Conservation (phyloP, 345 rosid species). For the Rhizophora apiculata region DNA sequence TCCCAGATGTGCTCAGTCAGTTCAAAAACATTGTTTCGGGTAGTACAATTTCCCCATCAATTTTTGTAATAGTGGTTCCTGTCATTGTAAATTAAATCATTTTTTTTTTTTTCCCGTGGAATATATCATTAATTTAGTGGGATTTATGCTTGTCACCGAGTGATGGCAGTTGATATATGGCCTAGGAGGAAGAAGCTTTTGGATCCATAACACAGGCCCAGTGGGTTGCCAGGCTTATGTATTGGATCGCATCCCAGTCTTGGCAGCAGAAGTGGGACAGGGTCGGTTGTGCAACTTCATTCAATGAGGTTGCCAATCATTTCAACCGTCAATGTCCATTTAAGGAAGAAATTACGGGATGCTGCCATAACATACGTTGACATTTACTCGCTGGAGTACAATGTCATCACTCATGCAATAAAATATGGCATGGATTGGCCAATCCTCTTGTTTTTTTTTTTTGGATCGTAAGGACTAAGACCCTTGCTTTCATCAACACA, state of each 20-base stretch:
- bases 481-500: too few species aligned
- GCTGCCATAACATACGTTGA: slow-evolving; percentile 66
- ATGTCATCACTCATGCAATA: slow-evolving; percentile 48
- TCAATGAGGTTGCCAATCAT: slow-evolving; percentile 53
- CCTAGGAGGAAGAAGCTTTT: slow-evolving; percentile 67
- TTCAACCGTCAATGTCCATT: slow-evolving; percentile 34
- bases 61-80: neutral
- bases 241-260: slow-evolving; percentile 40
- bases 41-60: neutral
- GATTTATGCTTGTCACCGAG: neutral
- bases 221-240: slow-evolving; percentile 41
- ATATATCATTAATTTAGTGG: neutral
- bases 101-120: too few species aligned
- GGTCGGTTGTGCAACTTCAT: slow-evolving; percentile 57
- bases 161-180: slow-evolving; percentile 40
- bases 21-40: slow-evolving; percentile 41
- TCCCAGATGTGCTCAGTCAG: slow-evolving; percentile 49
- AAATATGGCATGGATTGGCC: slow-evolving; percentile 37
- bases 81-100: neutral
- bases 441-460: too few species aligned
- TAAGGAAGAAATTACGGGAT: slow-evolving; percentile 46
- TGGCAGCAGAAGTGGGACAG: slow-evolving; percentile 36
- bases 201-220: slow-evolving; percentile 80
- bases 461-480: too few species aligned
- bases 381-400: slow-evolving; percentile 50